Evolutionary conservation across 192 early-diverging fungal genomes (phyloP), one percentile per base, ranked within the genome.

Genomic region (Rhizoclosmatium sp.): DNA sequence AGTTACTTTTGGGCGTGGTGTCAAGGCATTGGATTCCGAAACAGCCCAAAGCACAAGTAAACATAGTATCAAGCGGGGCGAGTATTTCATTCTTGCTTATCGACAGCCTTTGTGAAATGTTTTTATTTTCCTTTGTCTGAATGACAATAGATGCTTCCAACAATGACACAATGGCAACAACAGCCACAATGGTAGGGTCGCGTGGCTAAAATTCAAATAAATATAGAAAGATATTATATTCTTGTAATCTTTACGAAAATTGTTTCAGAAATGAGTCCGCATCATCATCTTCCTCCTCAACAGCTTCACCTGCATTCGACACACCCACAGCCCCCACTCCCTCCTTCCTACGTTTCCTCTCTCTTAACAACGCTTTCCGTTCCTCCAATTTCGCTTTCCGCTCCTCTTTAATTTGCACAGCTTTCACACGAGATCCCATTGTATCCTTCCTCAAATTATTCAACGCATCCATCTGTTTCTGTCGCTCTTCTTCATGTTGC

Each of bases 401-500:
- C 4, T 39, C 39, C 19, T 84, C 75, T 59, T 78, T 78, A 9
- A 59, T 49, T 31, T 46, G 40, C 40, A 40, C 69, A 2, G 75
- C 69, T 48, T 44, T 75, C n/a, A 64, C 58, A 40, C 79, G 77
- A 0, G 44, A 14, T 5, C 72, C 74, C 23, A 82, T 5, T 14
- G 85, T 86, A 71, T 90, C 86, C 42, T 82, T 65, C 16, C 92
- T 82, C 46, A 93, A 65, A 45, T 83, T 61, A 16, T 91, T 84
- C 59, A 94, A 69, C 42, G 87, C 91, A 2, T 74, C 82, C 85
- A 92, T 88, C 71, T 94, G 93, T 23, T 75, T 76, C 59, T 82
- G 65, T 56, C 93, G 86, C 41, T 88, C 88, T 3, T 86, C 82
- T 60, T 92, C 92, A 42, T 92, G 85, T 76, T 89, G 84, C 3